Evolutionary conservation across 305 asterid species (phyloP).

Genomic region (Galium porrigens): DNA sequence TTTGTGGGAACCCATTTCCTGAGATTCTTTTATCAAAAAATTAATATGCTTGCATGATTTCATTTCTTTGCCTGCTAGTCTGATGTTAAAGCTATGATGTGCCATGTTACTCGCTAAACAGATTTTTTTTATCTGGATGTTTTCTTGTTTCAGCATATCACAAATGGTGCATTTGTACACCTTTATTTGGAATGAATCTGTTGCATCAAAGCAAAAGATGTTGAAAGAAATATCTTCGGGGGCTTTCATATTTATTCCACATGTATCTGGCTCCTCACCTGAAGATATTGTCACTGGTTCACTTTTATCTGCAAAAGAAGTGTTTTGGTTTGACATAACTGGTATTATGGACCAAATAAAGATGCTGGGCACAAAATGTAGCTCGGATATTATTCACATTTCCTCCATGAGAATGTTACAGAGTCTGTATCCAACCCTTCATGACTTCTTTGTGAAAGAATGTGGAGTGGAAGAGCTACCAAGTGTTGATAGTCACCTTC

Average conservation of each 20-base stretch:
- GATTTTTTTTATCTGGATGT: background rate
- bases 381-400: conserved; percentile 19
- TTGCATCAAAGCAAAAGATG: conserved; percentile 39
- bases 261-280: conserved; percentile 26
- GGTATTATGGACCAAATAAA: conserved; percentile 36
- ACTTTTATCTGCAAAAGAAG: conserved; percentile 56
- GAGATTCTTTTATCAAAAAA: background rate
- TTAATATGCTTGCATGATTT: background rate
- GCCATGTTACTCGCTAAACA: background rate
- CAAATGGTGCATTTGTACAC: conserved; percentile 78
- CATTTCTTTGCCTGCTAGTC: background rate
- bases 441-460: conserved; percentile 66
- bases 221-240: conserved; percentile 44
- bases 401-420: conserved; percentile 35
- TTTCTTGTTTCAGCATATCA: conserved; percentile 40
- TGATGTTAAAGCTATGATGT: background rate
- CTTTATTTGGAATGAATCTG: conserved; percentile 59
- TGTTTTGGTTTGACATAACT: conserved; percentile 64
- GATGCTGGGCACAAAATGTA: conserved; percentile 24
- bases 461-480: conserved; percentile 72
- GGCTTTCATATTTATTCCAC: conserved; percentile 76
- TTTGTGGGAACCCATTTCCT: no score
- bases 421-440: conserved; percentile 57
- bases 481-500: conserved; percentile 53
- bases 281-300: conserved; percentile 57